Evolutionary conservation across 2,329 filamentous ascomycete genomes (phyloP).

Genomic region (Cladosporium phlei): DNA sequence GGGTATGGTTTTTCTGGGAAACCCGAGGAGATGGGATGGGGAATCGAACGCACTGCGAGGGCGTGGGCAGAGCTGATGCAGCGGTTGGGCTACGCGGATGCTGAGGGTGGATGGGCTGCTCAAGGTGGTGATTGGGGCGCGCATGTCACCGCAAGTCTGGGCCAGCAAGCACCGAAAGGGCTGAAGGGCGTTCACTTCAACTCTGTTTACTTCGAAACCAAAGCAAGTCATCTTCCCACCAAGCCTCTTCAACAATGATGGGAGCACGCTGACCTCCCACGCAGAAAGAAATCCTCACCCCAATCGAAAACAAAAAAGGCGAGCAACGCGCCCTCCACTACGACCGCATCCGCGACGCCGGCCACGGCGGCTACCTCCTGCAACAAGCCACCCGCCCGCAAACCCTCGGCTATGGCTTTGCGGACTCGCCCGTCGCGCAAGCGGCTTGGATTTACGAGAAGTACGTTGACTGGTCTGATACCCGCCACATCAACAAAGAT

Average conservation of each 20-base stretch:
- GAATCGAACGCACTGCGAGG: not conserved
- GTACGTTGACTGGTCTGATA: slow-evolving; percentile 16
- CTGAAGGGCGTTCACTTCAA: slow-evolving; percentile 14
- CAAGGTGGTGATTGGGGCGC: slow-evolving; percentile 16
- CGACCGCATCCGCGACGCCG: not conserved
- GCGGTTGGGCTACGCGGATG: slow-evolving; percentile 14
- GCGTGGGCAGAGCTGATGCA: slow-evolving; percentile 13
- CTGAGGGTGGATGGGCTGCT: slow-evolving; percentile 7
- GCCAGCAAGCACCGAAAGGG: slow-evolving; percentile 13
- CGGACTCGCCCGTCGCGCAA: slow-evolving; percentile 21
- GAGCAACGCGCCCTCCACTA: slow-evolving; percentile 11
- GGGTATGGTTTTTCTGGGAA: not conserved
- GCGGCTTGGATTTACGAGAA: slow-evolving; percentile 25
- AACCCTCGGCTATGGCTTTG: slow-evolving; percentile 52
- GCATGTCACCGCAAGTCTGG: slow-evolving; percentile 9
- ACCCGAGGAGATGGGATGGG: not conserved
- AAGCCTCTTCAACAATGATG: not conserved
- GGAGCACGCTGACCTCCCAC: not conserved
- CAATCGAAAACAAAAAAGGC: slow-evolving; percentile 13
- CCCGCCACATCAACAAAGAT: slow-evolving; percentile 1
- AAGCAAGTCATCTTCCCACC: not conserved
- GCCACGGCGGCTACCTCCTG: slow-evolving; percentile 49
- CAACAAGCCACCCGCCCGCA: slow-evolving; percentile 65
- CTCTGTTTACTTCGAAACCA: not conserved
- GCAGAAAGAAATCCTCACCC: slow-evolving; percentile 17